These are phyloP conservation scores for Asterophora parasitica DNA, from an alignment of 768 basidiomycete species.

Conservation along the genomic window DNA sequence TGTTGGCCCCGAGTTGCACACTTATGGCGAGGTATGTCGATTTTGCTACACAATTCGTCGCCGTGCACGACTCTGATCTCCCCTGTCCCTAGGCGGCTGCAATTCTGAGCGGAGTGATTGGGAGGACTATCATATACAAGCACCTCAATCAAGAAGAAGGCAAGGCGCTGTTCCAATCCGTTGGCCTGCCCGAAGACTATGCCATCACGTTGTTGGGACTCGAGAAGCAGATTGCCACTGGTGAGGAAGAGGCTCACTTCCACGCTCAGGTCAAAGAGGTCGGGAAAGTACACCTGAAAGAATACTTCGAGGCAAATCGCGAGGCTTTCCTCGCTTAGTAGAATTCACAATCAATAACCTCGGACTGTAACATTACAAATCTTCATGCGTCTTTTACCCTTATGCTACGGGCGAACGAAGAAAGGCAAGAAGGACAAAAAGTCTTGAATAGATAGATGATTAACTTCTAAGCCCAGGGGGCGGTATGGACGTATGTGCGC, in stretches of 20 bases:
- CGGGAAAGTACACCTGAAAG: too few species aligned
- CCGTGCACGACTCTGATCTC: neutral
- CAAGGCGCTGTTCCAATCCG: slow-evolving; percentile 8
- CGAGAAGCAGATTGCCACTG: slow-evolving; percentile 18
- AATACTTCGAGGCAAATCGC: too few species aligned
- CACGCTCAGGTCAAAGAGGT: too few species aligned
- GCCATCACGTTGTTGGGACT: slow-evolving; percentile 12
- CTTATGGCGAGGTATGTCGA: slow-evolving; percentile 26
- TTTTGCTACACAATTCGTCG: neutral
- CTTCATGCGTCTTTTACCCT: too few species aligned
- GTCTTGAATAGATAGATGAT: too few species aligned
- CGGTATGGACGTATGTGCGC: too few species aligned
- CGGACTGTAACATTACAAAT: too few species aligned
- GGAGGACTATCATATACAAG: slow-evolving; percentile 24
- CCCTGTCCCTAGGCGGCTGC: slow-evolving; percentile 17
- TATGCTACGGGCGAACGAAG: too few species aligned
- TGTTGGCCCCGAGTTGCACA: slow-evolving; percentile 27
- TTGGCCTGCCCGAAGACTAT: slow-evolving; percentile 18
- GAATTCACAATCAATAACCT: too few species aligned
- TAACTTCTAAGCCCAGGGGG: too few species aligned
- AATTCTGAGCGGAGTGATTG: slow-evolving; percentile 22
- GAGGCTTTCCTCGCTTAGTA: too few species aligned
- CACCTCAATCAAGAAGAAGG: slow-evolving; percentile 18
- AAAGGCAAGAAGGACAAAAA: too few species aligned
- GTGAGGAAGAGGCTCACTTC: slow-evolving; percentile 17